phyloP scores from a whole-genome alignment of 2,329 filamentous ascomycete species.

The Cordyceps fumosorosea region DNA sequence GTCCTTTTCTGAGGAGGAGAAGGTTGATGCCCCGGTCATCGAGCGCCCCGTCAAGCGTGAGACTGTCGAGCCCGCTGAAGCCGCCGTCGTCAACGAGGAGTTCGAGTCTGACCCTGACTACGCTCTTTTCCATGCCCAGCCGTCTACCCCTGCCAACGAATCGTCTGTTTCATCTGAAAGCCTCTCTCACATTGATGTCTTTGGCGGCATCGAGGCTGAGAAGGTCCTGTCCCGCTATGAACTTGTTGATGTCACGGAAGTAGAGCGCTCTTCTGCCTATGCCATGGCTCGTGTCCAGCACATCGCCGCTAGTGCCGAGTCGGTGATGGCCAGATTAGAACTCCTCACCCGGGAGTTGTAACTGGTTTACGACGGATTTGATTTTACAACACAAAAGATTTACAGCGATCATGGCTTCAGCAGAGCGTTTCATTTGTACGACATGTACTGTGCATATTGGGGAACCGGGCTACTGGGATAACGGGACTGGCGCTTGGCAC shows the following conservation, averaged over 20 bases:
- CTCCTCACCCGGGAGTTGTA: slow-evolving; percentile 30
- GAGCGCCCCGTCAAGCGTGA: slow-evolving; percentile 39
- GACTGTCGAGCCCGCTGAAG: slow-evolving; percentile 22
- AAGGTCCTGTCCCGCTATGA: slow-evolving; percentile 59
- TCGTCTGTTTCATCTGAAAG: slow-evolving; percentile 36
- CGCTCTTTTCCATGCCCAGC: slow-evolving; percentile 49
- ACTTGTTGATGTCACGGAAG: slow-evolving; percentile 53
- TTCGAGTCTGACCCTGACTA: slow-evolving; percentile 59
- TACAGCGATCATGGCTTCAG: slow-evolving; percentile 10
- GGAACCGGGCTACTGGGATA: slow-evolving; percentile 8
- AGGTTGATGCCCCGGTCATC: slow-evolving; percentile 49
- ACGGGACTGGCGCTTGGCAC: slow-evolving; percentile 8
- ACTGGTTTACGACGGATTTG: slow-evolving; percentile 3
- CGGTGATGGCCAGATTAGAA: slow-evolving; percentile 31
- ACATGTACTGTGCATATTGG: slow-evolving; percentile 10
- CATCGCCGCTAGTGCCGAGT: slow-evolving; percentile 34
- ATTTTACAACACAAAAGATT: slow-evolving; percentile 10
- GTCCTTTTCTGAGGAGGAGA: slow-evolving; percentile 40
- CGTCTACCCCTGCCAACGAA: slow-evolving; percentile 20
- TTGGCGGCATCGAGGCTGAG: slow-evolving; percentile 52
- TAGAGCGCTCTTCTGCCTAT: slow-evolving; percentile 36
- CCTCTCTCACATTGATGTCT: slow-evolving; percentile 35
- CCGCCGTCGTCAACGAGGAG: slow-evolving; percentile 39
- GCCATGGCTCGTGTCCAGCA: slow-evolving; percentile 45
- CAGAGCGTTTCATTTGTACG: slow-evolving; percentile 12